Conservation (phyloP, 2,329 filamentous ascomycete genomes). For the Paraconiothyrium brasiliense region DNA sequence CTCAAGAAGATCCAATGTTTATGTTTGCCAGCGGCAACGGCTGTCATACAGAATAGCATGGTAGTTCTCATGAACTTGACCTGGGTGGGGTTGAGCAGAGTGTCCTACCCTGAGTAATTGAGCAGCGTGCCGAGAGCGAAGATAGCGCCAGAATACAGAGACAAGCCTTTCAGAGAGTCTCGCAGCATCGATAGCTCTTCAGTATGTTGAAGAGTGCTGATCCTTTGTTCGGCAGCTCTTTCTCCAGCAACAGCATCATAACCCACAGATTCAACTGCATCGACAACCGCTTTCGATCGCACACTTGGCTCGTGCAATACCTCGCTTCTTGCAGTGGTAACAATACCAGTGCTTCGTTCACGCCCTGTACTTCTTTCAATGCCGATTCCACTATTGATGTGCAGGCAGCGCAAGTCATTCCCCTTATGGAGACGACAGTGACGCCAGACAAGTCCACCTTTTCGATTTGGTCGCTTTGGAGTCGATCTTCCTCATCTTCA, state of each 20-base stretch:
- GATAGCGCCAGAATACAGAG: conserved; percentile 12
- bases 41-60: neutral
- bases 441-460: conserved; percentile 1
- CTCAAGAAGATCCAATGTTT: neutral
- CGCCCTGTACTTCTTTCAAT: conserved; percentile 12
- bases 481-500: too few species aligned
- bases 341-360: conserved; percentile 11
- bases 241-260: conserved; percentile 13
- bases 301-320: conserved; percentile 8
- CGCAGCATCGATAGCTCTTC: conserved; percentile 10
- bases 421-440: conserved; percentile 18
- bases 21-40: neutral
- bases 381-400: conserved; percentile 15
- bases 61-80: neutral
- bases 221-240: conserved; percentile 8
- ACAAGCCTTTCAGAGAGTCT: conserved; percentile 10
- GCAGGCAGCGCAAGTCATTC: conserved; percentile 28
- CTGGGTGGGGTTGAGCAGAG: neutral
- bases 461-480: conserved; percentile 19
- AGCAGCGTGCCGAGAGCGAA: conserved; percentile 9
- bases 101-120: neutral
- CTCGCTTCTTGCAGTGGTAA: conserved; percentile 13
- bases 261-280: conserved; percentile 7
- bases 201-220: conserved; percentile 9
- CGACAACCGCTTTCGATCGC: neutral